A percentile compares a stretch with the other conserved stretches of the same genome.
Evolutionary conservation across 2,329 filamentous ascomycete genomes (phyloP).

Genomic region (Mycogone perniciosa): DNA sequence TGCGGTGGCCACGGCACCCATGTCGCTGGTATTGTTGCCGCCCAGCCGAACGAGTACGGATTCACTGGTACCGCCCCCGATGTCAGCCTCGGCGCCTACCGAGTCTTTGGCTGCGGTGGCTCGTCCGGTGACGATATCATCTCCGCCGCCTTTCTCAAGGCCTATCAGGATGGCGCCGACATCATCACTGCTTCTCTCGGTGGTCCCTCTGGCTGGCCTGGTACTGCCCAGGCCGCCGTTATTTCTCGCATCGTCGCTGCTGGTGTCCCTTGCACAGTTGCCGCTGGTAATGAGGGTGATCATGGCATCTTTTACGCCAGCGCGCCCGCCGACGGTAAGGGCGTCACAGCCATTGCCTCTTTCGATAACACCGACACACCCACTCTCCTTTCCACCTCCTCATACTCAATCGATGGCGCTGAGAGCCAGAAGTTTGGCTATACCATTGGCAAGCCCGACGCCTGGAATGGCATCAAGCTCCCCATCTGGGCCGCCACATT

Average conservation of each 20-base stretch:
- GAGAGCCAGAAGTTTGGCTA: constrained; percentile 36
- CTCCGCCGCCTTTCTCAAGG: constrained; percentile 33
- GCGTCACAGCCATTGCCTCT: constrained; percentile 39
- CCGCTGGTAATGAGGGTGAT: constrained; percentile 40
- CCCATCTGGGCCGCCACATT: constrained; percentile 45
- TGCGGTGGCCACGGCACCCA: constrained; percentile 39
- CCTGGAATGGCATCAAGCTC: constrained; percentile 40
- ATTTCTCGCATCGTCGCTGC: constrained; percentile 36
- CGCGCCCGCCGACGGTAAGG: constrained; percentile 33
- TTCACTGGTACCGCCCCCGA: constrained; percentile 35
- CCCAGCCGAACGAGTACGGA: constrained; percentile 28
- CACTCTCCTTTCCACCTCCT: constrained; percentile 29
- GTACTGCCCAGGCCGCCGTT: constrained; percentile 29
- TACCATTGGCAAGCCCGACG: constrained; percentile 33
- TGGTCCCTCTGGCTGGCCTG: constrained; percentile 24
- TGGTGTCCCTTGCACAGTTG: constrained; percentile 35
- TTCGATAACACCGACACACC: constrained; percentile 35
- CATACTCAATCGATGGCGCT: constrained; percentile 31
- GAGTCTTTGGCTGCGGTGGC: constrained; percentile 30
- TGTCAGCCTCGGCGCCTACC: constrained; percentile 33
- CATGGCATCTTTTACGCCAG: constrained; percentile 35
- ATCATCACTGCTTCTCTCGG: constrained; percentile 34
- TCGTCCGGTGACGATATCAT: constrained; percentile 30
- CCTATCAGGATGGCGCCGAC: constrained; percentile 34
- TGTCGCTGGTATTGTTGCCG: constrained; percentile 40